Percentiles rank a stretch among this genome's conserved stretches.
These are phyloP conservation scores for Borovskyia barvae DNA, from an alignment of 208 protist genomes.

Conservation along the genomic window DNA sequence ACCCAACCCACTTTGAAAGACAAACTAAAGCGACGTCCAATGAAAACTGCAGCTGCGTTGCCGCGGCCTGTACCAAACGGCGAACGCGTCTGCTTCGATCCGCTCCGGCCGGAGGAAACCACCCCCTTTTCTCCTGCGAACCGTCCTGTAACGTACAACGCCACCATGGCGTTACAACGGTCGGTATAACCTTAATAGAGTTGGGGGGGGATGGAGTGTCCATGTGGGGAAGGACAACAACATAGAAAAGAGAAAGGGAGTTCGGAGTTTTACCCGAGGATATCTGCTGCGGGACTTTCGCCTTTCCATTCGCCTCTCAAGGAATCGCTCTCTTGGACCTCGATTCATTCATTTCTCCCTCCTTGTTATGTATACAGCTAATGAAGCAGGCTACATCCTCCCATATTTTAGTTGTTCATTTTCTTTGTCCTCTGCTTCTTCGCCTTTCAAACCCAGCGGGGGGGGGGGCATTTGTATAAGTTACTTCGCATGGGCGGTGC, in stretches of 20 bases:
- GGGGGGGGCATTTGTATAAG: background rate
- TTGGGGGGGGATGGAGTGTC: background rate
- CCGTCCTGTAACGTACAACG: slow-evolving; percentile 27
- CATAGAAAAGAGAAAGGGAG: background rate
- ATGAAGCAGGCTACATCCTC: too few species aligned
- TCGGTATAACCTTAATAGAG: too few species aligned
- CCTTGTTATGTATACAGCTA: too few species aligned
- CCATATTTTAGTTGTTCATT: background rate
- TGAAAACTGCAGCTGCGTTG: too few species aligned
- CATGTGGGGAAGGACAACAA: background rate
- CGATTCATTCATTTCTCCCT: too few species aligned
- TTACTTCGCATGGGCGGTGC: too few species aligned
- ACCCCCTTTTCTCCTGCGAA: slow-evolving; percentile 18
- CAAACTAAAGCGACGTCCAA: too few species aligned
- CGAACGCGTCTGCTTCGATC: slow-evolving; percentile 6
- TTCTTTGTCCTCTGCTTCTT: slow-evolving; percentile 1
- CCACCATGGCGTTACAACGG: slow-evolving; percentile 10
- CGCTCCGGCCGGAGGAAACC: slow-evolving; percentile 17
- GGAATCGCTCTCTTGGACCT: too few species aligned
- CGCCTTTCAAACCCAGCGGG: background rate
- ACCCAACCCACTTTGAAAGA: too few species aligned
- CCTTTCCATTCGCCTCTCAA: too few species aligned
- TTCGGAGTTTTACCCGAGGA: too few species aligned
- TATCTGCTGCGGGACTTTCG: too few species aligned
- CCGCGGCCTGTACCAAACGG: background rate